These are phyloP conservation scores for Cotoneaster glaucophyllus DNA, from an alignment of 306 rosid genomes.

Conservation along the genomic window DNA sequence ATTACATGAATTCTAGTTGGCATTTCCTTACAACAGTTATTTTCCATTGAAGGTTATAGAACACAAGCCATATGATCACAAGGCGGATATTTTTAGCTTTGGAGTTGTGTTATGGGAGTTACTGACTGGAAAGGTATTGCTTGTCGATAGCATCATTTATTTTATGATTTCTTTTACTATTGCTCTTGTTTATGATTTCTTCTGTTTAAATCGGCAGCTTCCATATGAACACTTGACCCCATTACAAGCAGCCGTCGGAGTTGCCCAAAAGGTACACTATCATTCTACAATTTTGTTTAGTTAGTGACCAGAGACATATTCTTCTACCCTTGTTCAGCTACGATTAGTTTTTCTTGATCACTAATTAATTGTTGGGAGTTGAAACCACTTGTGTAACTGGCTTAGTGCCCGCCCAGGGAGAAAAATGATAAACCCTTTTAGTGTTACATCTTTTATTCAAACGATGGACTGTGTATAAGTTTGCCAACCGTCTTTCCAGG, in stretches of 20 bases:
- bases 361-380: no score
- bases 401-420: neutral
- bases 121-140: constrained; percentile 83
- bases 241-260: constrained; percentile 97
- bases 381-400: no score
- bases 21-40: constrained; percentile 47
- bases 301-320: no score
- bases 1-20: neutral
- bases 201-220: constrained; percentile 52
- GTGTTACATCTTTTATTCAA: neutral
- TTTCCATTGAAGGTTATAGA: constrained; percentile 89
- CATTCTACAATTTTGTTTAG: neutral
- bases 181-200: neutral
- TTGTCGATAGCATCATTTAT: neutral
- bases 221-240: constrained; percentile 92
- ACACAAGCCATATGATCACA: constrained; percentile 98
- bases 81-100: constrained; percentile 97
- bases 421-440: neutral
- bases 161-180: neutral
- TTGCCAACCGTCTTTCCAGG: constrained; percentile 33
- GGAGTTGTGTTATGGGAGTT: constrained; percentile 92
- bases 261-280: constrained; percentile 72
- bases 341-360: neutral
- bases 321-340: no score
- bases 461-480: neutral